These are phyloP conservation scores for Rosa hybrid DNA, from an alignment of 331 rosid genomes.

Conservation along the genomic window DNA sequence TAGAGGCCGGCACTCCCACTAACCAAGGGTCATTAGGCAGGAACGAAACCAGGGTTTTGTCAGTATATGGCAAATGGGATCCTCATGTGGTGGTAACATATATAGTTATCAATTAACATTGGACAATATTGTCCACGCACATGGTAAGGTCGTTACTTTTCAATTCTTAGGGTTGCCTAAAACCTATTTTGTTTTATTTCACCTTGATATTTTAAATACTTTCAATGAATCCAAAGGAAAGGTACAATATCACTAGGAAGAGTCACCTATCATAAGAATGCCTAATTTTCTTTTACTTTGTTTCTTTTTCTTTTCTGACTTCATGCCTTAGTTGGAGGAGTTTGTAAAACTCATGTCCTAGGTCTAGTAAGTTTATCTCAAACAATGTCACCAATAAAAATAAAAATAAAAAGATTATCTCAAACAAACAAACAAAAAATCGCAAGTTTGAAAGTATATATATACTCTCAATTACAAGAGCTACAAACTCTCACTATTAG, in stretches of 20 bases:
- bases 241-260: not conserved
- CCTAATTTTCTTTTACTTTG: too few relatives aligned
- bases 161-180: not conserved
- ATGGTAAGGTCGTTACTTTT: not conserved
- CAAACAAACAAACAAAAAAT: too few relatives aligned
- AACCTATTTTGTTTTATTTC: not conserved
- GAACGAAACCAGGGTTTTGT: not conserved
- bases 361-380: too few relatives aligned
- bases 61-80: conserved; percentile 5
- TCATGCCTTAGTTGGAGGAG: too few relatives aligned
- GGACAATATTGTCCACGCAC: not conserved
- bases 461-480: too few relatives aligned
- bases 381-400: too few relatives aligned
- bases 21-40: not conserved
- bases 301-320: too few relatives aligned
- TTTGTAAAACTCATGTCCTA: too few relatives aligned
- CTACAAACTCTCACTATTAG: too few relatives aligned
- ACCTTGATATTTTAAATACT: not conserved
- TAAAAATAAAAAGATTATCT: too few relatives aligned
- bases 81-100: conserved; percentile 5
- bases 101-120: not conserved
- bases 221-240: not conserved
- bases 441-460: too few relatives aligned
- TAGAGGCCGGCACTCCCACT: conserved; percentile 6
- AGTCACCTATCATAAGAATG: not conserved